A percentile compares a stretch with the other conserved stretches of the same genome.
phyloP scores from a whole-genome alignment of 2,329 filamentous ascomycete genomes.

The Elsinoe necatrix region DNA sequence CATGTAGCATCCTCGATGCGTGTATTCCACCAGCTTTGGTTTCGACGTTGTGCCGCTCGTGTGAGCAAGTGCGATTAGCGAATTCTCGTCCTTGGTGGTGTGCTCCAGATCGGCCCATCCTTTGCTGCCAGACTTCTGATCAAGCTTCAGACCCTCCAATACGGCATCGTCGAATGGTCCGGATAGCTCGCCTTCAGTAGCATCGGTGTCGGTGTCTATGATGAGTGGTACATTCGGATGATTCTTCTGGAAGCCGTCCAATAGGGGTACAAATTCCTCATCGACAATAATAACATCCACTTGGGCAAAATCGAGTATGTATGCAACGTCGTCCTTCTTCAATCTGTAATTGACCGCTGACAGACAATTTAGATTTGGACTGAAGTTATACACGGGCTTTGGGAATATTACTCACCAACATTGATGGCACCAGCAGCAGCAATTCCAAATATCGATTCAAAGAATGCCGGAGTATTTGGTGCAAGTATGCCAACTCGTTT shows the following conservation, averaged over 20 bases:
- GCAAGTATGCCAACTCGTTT: slow-evolving; percentile 76
- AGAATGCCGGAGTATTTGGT: slow-evolving; percentile 89
- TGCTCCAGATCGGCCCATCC: slow-evolving; percentile 71
- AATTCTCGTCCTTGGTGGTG: slow-evolving; percentile 66
- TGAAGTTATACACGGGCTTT: too few species aligned
- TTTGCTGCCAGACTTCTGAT: slow-evolving; percentile 53
- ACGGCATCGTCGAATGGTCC: slow-evolving; percentile 81
- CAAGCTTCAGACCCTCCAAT: slow-evolving; percentile 67
- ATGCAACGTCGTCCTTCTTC: slow-evolving; percentile 76
- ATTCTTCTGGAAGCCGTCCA: slow-evolving; percentile 55
- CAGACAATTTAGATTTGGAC: too few species aligned
- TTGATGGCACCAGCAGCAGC: slow-evolving; percentile 71
- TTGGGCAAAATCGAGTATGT: slow-evolving; percentile 82
- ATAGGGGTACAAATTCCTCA: slow-evolving; percentile 62
- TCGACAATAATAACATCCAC: slow-evolving; percentile 85
- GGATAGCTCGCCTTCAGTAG: slow-evolving; percentile 60
- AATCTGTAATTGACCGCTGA: slow-evolving; percentile 63
- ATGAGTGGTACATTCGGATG: slow-evolving; percentile 62
- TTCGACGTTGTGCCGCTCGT: slow-evolving; percentile 86
- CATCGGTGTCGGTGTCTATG: slow-evolving; percentile 77
- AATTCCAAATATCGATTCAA: slow-evolving; percentile 84
- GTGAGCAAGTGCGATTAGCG: slow-evolving; percentile 78
- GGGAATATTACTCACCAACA: slow-evolving; percentile 46
- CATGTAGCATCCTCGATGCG: slow-evolving; percentile 78
- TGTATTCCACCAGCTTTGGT: slow-evolving; percentile 90